These are phyloP conservation scores for Neodidymelliopsis sp. DNA, from an alignment of 2,329 filamentous ascomycete genomes.

Conservation along the genomic window DNA sequence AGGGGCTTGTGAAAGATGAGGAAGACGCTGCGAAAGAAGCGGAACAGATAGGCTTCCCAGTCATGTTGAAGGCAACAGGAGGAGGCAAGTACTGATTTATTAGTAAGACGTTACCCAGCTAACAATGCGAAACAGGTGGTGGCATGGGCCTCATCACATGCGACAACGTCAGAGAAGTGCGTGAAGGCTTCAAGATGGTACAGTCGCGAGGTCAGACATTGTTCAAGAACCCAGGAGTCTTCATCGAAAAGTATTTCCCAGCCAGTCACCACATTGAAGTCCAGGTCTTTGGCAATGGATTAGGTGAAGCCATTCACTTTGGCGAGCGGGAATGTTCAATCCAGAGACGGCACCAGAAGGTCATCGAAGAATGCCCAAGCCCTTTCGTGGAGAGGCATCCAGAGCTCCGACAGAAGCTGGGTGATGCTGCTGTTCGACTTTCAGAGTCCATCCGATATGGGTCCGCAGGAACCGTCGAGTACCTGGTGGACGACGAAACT, in stretches of 20 bases:
- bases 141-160: conserved; percentile 88
- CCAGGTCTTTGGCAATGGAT: conserved; percentile 85
- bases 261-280: conserved; percentile 87
- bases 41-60: conserved; percentile 58
- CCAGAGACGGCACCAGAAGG: conserved; percentile 87
- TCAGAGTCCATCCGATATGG: conserved; percentile 69
- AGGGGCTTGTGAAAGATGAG: conserved; percentile 56
- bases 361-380: conserved; percentile 87
- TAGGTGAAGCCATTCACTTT: conserved; percentile 80
- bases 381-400: conserved; percentile 64
- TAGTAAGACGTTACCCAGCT: neutral
- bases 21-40: conserved; percentile 57
- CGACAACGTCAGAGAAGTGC: conserved; percentile 71
- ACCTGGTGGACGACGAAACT: conserved; percentile 83
- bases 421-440: conserved; percentile 73
- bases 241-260: conserved; percentile 84
- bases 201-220: conserved; percentile 78
- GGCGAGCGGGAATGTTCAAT: conserved; percentile 90
- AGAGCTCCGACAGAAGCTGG: conserved; percentile 67
- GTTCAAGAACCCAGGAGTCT: conserved; percentile 84
- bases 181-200: conserved; percentile 73
- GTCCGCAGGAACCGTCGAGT: conserved; percentile 90
- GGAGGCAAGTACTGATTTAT: no score
- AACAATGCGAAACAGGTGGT: conserved; percentile 59
- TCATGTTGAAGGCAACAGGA: conserved; percentile 67